Base-by-base conservation (phyloP, 257 asterid genomes). In the Nicotiana knightiana region DNA sequence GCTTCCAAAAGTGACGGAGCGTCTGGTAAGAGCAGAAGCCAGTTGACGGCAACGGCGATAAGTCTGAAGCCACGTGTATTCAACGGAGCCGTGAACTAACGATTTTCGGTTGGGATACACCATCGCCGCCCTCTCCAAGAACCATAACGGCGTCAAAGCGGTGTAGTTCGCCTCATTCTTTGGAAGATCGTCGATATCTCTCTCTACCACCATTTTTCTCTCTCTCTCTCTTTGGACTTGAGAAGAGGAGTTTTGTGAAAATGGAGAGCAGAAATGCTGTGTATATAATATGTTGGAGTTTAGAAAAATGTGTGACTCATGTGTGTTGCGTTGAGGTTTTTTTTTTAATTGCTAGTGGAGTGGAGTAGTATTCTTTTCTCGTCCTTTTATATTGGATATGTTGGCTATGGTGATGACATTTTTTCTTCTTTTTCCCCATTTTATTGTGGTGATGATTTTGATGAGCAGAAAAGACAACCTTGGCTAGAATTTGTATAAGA, bases 1-100 rank as follows among this genome's bases (percentile, higher is more conserved):
- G 96, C 85, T 83, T 3, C 99, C 99, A 33, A 88, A 92, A 85
- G 93, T 87, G 88, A 94, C 81, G 85, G 90, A 90, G 24, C 91
- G 90, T 57, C 73, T 85, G 11, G 84, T 35, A 80, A 96, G 98
- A 51, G 99, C 98, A 86, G 99, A 96, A 18, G 99, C 97, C 51
- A 96, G 88, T 77, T 92, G 92, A 84, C 97, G 91, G 88, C 99
- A 96, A 4, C 99, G 97, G 4, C 85, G 88, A 89, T 94, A 96
- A 78, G 99, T 96, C 87, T 96, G 97, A 2, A 78, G 92, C 98
- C 99, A 96, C 77, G 97, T 95, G 88, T 91, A 96, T 2, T 82
- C 68, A 8, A 87, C 76, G 7, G 94, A 84, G 70, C 95, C 97
- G 54, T 96, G 98, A 81, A 96, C 82, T 28, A 96, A 21, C 24